These are phyloP conservation scores for Malus hybrid DNA, from an alignment of 331 rosid species.

Conservation along the genomic window DNA sequence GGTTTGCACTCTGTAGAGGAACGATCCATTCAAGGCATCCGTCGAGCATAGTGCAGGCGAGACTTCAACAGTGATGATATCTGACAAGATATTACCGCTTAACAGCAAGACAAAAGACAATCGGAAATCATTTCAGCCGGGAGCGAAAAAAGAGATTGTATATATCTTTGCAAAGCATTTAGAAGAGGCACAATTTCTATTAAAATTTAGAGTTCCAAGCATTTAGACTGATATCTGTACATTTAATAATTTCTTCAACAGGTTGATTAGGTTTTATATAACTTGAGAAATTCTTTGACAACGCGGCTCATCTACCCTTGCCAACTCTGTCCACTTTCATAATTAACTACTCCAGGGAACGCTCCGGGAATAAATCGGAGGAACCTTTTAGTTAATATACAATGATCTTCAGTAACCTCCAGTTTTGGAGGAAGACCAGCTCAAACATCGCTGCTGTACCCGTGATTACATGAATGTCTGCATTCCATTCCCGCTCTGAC, in stretches of 20 bases:
- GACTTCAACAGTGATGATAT: not conserved
- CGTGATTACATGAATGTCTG: too few species aligned
- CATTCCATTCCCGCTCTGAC: too few species aligned
- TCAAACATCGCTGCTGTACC: too few species aligned
- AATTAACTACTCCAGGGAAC: not conserved
- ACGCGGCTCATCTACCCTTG: not conserved
- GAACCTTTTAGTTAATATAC: too few species aligned
- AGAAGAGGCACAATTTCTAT: not conserved
- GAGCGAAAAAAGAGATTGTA: not conserved
- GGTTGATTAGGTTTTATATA: not conserved
- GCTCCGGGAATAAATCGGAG: too few species aligned
- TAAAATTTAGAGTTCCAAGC: not conserved
- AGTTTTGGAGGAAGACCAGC: too few species aligned
- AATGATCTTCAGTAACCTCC: too few species aligned
- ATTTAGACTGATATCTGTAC: not conserved
- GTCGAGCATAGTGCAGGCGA: not conserved
- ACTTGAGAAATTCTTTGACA: not conserved
- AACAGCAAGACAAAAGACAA: not conserved
- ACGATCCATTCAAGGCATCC: not conserved
- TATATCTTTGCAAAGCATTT: not conserved
- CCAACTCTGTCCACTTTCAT: not conserved
- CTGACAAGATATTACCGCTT: not conserved
- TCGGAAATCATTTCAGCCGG: not conserved
- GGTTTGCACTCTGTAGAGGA: not conserved
- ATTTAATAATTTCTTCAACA: not conserved